Conservation (phyloP, 768 basidiomycete genomes). For the Mycena vulgaris region DNA sequence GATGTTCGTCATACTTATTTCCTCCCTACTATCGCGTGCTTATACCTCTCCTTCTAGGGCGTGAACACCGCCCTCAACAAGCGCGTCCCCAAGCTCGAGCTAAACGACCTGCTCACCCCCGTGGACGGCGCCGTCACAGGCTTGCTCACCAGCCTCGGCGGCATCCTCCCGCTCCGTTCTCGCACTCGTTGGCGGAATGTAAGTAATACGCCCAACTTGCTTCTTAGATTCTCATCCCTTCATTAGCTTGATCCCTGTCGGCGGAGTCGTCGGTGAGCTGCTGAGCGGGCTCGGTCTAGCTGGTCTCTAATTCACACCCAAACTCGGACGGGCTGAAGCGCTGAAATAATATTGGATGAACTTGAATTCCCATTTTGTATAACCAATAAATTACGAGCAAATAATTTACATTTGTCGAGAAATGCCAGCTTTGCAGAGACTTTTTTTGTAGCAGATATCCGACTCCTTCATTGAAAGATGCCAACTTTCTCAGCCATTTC, state of each 20-base stretch:
- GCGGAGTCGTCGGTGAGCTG: slow-evolving; percentile 6
- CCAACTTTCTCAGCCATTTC: too few relatives aligned
- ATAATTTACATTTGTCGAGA: too few relatives aligned
- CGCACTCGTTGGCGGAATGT: slow-evolving; percentile 10
- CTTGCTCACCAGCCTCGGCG: slow-evolving; percentile 13
- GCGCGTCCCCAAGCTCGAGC: slow-evolving; percentile 21
- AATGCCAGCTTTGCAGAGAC: too few relatives aligned
- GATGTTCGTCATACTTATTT: slow-evolving; percentile 1
- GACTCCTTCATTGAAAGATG: too few relatives aligned
- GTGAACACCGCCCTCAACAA: slow-evolving; percentile 19
- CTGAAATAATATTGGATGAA: too few relatives aligned
- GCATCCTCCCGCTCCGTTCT: slow-evolving; percentile 12
- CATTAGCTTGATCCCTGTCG: slow-evolving; percentile 8
- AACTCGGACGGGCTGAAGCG: too few relatives aligned
- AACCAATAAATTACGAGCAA: too few relatives aligned
- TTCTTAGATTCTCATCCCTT: neutral
- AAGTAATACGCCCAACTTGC: neutral
- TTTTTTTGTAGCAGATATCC: too few relatives aligned
- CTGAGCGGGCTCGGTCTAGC: neutral
- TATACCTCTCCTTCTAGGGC: neutral
- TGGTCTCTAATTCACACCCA: neutral
- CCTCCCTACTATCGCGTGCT: too few relatives aligned
- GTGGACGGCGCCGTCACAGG: slow-evolving; percentile 14
- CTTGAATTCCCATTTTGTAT: too few relatives aligned
- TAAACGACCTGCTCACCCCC: neutral